Conservation (phyloP, 2,329 filamentous ascomycete species). For the Dryadomyces sulphureus region DNA sequence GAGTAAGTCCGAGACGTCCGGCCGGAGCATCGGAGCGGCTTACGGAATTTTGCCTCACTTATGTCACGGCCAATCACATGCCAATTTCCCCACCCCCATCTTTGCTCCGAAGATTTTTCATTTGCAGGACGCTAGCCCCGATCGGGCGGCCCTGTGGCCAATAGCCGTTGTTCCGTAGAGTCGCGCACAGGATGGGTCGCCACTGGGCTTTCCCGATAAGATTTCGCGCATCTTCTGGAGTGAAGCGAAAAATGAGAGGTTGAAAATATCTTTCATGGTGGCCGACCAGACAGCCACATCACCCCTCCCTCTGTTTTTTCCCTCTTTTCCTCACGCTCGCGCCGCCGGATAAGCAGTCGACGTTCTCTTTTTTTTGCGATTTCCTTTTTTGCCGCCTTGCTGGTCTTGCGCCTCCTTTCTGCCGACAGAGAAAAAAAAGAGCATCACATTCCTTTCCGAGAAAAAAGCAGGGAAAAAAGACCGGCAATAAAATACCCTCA, state of each 20-base stretch:
- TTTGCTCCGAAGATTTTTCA: conserved; percentile 10
- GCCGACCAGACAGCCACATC: neutral
- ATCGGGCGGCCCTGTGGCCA: conserved; percentile 1
- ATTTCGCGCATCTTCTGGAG: conserved; percentile 12
- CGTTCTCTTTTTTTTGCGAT: neutral
- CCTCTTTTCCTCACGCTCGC: too few relatives aligned
- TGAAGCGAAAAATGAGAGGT: conserved; percentile 4
- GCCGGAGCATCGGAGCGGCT: neutral
- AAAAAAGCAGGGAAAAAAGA: too few relatives aligned
- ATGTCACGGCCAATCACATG: neutral
- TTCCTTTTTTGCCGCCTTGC: neutral
- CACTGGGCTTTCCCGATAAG: conserved; percentile 12
- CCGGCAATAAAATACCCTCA: neutral
- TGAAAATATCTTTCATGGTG: conserved; percentile 4
- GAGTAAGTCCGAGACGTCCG: neutral
- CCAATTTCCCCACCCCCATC: neutral
- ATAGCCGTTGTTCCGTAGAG: conserved; percentile 4
- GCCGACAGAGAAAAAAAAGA: too few relatives aligned
- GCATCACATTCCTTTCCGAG: too few relatives aligned
- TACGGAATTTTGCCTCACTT: neutral
- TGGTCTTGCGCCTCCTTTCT: neutral
- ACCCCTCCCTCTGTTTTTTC: neutral
- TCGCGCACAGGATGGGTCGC: conserved; percentile 5
- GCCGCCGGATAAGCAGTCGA: too few relatives aligned
- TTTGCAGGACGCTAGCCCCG: neutral